These are phyloP conservation scores for Diplodia corticola DNA, from an alignment of 2,329 filamentous ascomycete genomes.

Conservation along the genomic window DNA sequence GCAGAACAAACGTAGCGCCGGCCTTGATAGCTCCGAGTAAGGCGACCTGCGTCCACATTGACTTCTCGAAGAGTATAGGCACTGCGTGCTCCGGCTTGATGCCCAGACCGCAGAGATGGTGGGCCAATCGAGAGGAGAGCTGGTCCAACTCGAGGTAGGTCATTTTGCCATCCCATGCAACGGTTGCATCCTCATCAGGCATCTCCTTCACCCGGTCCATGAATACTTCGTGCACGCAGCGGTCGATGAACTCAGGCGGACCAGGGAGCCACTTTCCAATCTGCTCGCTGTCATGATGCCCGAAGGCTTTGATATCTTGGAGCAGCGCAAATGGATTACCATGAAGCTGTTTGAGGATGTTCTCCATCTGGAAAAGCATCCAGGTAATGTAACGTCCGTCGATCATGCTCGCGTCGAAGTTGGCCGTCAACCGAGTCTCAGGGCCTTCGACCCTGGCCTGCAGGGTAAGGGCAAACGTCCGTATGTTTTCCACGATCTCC, in stretches of 20 bases:
- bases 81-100: neutral
- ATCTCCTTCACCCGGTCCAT: conserved; percentile 40
- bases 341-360: neutral
- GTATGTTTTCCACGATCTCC: neutral
- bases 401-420: neutral
- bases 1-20: conserved; percentile 28
- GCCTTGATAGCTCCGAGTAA: conserved; percentile 42
- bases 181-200: conserved; percentile 46
- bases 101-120: conserved; percentile 36
- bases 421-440: neutral
- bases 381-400: neutral
- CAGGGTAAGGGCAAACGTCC: neutral
- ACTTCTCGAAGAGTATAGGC: conserved; percentile 1
- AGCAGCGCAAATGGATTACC: neutral
- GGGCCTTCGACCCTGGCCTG: neutral
- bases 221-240: conserved; percentile 48
- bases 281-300: neutral
- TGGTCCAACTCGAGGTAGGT: conserved; percentile 50
- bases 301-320: conserved; percentile 36
- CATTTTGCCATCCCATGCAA: conserved; percentile 53
- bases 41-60: conserved; percentile 34
- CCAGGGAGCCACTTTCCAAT: conserved; percentile 23
- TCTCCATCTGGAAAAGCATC: conserved; percentile 4
- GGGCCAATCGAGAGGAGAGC: conserved; percentile 38
- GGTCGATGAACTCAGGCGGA: conserved; percentile 50